Evolutionary conservation across 345 rosid genomes (phyloP).

Genomic region (Bruguiera sexangula): DNA sequence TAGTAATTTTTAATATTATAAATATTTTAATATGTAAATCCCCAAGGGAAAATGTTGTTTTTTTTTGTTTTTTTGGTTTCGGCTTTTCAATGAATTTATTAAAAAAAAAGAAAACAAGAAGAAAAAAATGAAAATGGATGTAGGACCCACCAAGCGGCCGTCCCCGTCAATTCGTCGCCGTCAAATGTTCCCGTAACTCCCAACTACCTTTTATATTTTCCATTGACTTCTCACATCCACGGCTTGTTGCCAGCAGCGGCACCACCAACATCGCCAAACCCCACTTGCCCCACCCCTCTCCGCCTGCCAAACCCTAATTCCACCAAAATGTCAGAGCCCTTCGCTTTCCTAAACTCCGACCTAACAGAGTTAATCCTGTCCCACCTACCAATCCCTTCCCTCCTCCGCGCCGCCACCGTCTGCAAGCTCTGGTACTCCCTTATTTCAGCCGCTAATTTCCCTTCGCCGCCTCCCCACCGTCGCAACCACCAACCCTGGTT

Average conservation of each 20-base stretch:
- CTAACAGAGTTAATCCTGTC: conserved; percentile 58
- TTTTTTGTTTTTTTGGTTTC: too few species aligned
- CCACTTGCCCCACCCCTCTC: neutral
- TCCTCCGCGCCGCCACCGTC: conserved; percentile 70
- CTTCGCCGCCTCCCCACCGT: conserved; percentile 18
- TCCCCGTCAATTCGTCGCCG: neutral
- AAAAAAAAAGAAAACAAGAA: too few species aligned
- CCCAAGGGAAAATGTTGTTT: too few species aligned
- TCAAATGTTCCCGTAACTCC: neutral
- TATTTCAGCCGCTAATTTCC: conserved; percentile 37
- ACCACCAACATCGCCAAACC: neutral
- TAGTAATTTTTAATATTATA: too few species aligned
- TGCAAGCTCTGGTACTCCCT: conserved; percentile 62
- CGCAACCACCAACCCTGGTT: conserved; percentile 58
- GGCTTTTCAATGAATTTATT: too few species aligned
- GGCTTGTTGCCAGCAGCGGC: neutral
- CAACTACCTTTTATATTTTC: neutral
- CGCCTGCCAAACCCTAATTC: too few species aligned
- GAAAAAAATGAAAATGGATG: too few species aligned
- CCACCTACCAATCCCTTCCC: conserved; percentile 66
- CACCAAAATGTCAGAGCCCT: conserved; percentile 20
- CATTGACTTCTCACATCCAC: neutral
- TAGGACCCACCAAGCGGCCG: neutral
- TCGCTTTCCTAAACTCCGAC: conserved; percentile 52
- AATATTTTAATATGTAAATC: too few species aligned